A percentile compares a stretch with the other conserved stretches of the same genome.
These are phyloP conservation scores for Lobulomyces angularis DNA, from an alignment of 192 early-diverging fungal species.

Conservation along the genomic window DNA sequence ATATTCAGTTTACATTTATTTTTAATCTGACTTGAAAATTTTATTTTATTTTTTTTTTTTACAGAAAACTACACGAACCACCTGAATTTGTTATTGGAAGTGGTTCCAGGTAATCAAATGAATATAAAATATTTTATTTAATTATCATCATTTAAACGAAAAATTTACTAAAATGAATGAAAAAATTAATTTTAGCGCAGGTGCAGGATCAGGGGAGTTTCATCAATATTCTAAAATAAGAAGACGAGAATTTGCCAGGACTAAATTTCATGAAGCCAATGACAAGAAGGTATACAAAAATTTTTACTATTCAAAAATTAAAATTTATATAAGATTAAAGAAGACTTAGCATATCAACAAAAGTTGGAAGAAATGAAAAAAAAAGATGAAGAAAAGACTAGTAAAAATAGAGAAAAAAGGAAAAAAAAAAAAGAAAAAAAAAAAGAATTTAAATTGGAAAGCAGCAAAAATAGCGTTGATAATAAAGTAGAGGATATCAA, in stretches of 20 bases:
- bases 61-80: no score
- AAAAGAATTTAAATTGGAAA: no score
- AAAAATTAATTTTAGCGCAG: conserved; percentile 71
- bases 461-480: no score
- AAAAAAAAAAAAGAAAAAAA: conserved; percentile 56
- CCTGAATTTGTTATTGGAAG: no score
- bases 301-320: background rate
- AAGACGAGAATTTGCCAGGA: conserved; percentile 69
- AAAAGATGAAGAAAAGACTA: conserved; percentile 70
- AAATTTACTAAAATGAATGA: background rate
- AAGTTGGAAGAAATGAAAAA: conserved; percentile 39
- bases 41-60: no score
- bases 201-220: conserved; percentile 92
- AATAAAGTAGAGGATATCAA: no score
- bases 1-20: no score
- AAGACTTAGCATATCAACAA: conserved; percentile 43
- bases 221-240: conserved; percentile 82
- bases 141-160: no score
- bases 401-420: conserved; percentile 77
- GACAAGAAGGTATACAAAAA: conserved; percentile 42
- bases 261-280: conserved; percentile 66
- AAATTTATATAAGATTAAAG: conserved; percentile 31
- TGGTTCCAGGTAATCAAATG: no score
- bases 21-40: no score
- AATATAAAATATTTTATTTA: no score